Conservation (phyloP, 345 rosid species). For the Citrus maxima region DNA sequence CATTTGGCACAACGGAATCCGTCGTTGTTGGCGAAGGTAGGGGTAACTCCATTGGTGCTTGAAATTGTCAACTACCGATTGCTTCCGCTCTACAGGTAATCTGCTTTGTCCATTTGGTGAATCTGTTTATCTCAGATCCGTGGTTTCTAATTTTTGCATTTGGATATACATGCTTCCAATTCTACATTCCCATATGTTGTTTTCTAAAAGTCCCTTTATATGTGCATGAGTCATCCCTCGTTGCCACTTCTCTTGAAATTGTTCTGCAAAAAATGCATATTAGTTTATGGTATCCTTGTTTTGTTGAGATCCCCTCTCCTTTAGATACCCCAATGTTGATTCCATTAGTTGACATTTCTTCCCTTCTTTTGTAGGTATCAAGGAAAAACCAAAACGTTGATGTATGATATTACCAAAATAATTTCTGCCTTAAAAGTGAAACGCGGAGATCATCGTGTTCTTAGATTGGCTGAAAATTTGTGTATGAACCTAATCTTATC, state of each 20-base stretch:
- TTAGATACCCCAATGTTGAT: slow-evolving; percentile 9
- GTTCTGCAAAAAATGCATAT: not conserved
- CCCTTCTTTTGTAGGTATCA: slow-evolving; percentile 57
- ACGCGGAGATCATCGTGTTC: slow-evolving; percentile 96
- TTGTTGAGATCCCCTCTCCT: not conserved
- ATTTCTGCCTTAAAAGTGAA: slow-evolving; percentile 85
- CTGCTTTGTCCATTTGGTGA: slow-evolving; percentile 7
- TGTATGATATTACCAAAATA: slow-evolving; percentile 96
- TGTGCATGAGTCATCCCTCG: not conserved
- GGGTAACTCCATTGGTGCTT: slow-evolving; percentile 85
- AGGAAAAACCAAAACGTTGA: slow-evolving; percentile 87
- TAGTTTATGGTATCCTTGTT: not conserved
- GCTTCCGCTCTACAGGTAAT: slow-evolving; percentile 95
- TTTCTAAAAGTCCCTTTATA: not conserved
- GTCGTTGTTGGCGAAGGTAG: slow-evolving; percentile 83
- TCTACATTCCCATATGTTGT: not conserved
- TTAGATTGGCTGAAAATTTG: slow-evolving; percentile 89
- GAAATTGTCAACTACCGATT: slow-evolving; percentile 90
- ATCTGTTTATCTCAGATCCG: slow-evolving; percentile 6
- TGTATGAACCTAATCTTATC: slow-evolving; percentile 94
- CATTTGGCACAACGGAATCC: slow-evolving; percentile 88
- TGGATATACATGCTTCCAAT: not conserved
- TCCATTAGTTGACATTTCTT: not conserved
- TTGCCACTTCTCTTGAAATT: not conserved
- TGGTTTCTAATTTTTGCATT: slow-evolving; percentile 1